These are phyloP conservation scores for Malus orientalis DNA, from an alignment of 306 rosid genomes.

Conservation along the genomic window DNA sequence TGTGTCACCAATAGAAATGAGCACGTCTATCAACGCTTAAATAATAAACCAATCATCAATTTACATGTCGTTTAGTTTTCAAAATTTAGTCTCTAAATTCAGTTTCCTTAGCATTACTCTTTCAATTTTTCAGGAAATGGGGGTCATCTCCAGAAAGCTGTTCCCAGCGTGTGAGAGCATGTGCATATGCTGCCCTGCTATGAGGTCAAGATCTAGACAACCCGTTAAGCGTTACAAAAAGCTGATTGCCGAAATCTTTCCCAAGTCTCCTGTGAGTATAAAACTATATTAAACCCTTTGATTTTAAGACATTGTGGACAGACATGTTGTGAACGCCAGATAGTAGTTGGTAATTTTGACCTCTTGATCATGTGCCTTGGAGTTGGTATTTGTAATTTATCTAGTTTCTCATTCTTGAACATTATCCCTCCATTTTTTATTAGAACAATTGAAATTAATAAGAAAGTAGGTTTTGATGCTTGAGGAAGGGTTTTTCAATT, in stretches of 20 bases:
- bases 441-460: not conserved
- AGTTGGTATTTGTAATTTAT: not conserved
- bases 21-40: too few relatives aligned
- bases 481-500: not conserved
- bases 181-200: constrained; percentile 96
- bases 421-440: not conserved
- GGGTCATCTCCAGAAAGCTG: constrained; percentile 78
- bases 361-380: not conserved
- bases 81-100: too few relatives aligned
- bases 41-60: too few relatives aligned
- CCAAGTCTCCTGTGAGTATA: constrained; percentile 65
- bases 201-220: constrained; percentile 92
- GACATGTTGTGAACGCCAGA: not conserved
- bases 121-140: constrained; percentile 49
- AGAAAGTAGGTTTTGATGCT: not conserved
- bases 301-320: not conserved
- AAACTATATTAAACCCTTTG: not conserved
- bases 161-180: constrained; percentile 93
- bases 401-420: not conserved
- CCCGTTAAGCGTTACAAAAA: constrained; percentile 96
- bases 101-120: not conserved
- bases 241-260: constrained; percentile 81
- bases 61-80: too few relatives aligned
- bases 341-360: not conserved
- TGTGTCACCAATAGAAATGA: too few relatives aligned